Evolutionary conservation across 1,284 basidiomycete genomes (phyloP), one percentile per base, ranked within the genome.

Genomic region (Cryptococcus jaspeensis): DNA sequence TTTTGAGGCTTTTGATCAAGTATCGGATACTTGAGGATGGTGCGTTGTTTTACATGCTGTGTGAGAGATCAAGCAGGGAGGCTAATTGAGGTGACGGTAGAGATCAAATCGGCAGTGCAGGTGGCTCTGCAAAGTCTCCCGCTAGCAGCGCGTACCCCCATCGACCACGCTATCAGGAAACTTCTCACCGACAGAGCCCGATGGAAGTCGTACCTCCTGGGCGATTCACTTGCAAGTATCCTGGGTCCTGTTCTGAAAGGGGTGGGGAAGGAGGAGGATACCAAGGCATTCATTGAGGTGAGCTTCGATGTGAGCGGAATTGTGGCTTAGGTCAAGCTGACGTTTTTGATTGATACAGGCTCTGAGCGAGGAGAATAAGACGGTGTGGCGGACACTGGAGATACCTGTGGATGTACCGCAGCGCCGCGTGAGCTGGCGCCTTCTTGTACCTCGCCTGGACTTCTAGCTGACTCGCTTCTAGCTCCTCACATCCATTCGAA

Each of bases 391-490:
- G 23, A 74, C 62, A 0, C 60, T 76, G 15, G 67, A 71, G 47
- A 75, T 76, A n/a, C 74, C 74, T 1, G 74, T 76, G n/a, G 74
- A 76, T n/a, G 66, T 76, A 0, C 73, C 74, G 15, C 64, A 69
- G 12, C 60, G 65, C 28, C 59, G 73, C 22, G 70, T 72, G 46
- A 61, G 70, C 16, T 15, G 13, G 23, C 18, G 36, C 11, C n/a
- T 15, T 25, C n/a, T 13, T 41, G 16, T 49, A 9, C 36, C 11
- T 38, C 20, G 15, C 18, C 36, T 3, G 11, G 5, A 47, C 35
- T 36, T 35, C 28, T 23, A 43, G 23, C 58, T 48, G 37, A 41
- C 35, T n/a, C n/a, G 40, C 18, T 11, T n/a, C 16, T 48, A 68
- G 67, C 62, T 72, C 8, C 57, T 73, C n/a, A 69, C 69, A 8